Conservation (phyloP, 805 yeast species). For the Yamadazyma akitaensis region DNA sequence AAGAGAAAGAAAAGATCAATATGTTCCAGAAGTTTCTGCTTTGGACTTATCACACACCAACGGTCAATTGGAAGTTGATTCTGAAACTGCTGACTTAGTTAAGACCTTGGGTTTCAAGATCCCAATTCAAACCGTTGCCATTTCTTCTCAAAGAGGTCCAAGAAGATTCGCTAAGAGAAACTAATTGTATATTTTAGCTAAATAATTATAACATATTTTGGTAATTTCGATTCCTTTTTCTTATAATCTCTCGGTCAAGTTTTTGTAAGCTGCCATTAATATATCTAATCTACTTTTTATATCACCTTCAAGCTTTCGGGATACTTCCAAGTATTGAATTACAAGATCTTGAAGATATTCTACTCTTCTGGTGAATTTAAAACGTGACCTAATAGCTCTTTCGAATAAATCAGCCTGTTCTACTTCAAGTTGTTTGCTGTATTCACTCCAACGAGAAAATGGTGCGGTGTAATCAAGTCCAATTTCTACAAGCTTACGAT, state of each 20-base stretch:
- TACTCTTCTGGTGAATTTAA: not conserved
- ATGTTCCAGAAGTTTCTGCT: slow-evolving; percentile 99
- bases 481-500: not conserved
- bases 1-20: slow-evolving; percentile 99
- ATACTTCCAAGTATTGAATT: not conserved
- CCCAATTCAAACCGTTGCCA: slow-evolving; percentile 81
- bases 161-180: slow-evolving; percentile 93
- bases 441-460: slow-evolving; percentile 1
- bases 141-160: slow-evolving; percentile 84
- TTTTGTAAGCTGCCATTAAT: not conserved
- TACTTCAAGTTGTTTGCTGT: not conserved
- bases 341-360: not conserved
- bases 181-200: slow-evolving; percentile 35
- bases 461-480: not conserved
- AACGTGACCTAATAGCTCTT: not conserved
- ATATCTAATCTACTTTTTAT: not conserved
- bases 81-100: slow-evolving; percentile 93
- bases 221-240: not conserved
- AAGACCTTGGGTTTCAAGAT: slow-evolving; percentile 87
- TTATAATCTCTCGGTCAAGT: not conserved
- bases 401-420: not conserved
- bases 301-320: not conserved
- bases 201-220: slow-evolving; percentile 2
- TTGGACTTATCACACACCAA: slow-evolving; percentile 95
- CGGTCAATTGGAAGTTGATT: slow-evolving; percentile 94